Conservation (phyloP, 2,329 filamentous ascomycete genomes). For the Fusarium longipes region DNA sequence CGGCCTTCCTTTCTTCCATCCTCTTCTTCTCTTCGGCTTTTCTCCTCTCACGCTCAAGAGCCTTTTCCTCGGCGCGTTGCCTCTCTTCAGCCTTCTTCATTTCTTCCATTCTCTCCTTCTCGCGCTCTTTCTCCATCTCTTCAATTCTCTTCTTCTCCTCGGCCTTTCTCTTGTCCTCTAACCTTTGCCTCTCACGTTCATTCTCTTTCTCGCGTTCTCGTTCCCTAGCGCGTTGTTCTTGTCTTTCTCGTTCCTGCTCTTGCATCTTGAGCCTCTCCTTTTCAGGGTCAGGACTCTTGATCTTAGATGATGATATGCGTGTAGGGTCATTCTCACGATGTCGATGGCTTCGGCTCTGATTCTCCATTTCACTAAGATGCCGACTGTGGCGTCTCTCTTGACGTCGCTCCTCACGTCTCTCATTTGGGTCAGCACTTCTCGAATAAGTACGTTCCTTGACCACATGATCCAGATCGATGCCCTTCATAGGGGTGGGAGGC, state of each 20-base stretch:
- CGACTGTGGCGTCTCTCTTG: slow-evolving; percentile 17
- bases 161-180: slow-evolving; percentile 18
- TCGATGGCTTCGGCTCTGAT: slow-evolving; percentile 9
- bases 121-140: slow-evolving; percentile 23
- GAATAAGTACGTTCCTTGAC: slow-evolving; percentile 7
- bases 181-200: slow-evolving; percentile 10
- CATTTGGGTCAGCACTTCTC: slow-evolving; percentile 5
- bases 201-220: slow-evolving; percentile 25
- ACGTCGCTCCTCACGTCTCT: not conserved
- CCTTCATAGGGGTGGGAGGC: not conserved
- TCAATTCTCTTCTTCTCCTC: slow-evolving; percentile 14
- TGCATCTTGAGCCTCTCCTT: slow-evolving; percentile 21
- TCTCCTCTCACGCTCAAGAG: not conserved
- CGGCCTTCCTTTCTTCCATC: slow-evolving; percentile 7
- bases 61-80: slow-evolving; percentile 11
- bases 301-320: slow-evolving; percentile 10
- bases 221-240: slow-evolving; percentile 16
- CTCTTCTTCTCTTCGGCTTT: slow-evolving; percentile 15
- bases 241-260: slow-evolving; percentile 7
- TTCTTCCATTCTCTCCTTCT: slow-evolving; percentile 7
- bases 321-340: slow-evolving; percentile 4
- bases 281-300: slow-evolving; percentile 8
- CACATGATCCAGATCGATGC: slow-evolving; percentile 9
- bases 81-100: slow-evolving; percentile 6
- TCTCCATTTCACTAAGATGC: slow-evolving; percentile 13